Base-by-base conservation (phyloP, 2,329 filamentous ascomycete species). In the Byssoonygena ceratinophila region DNA sequence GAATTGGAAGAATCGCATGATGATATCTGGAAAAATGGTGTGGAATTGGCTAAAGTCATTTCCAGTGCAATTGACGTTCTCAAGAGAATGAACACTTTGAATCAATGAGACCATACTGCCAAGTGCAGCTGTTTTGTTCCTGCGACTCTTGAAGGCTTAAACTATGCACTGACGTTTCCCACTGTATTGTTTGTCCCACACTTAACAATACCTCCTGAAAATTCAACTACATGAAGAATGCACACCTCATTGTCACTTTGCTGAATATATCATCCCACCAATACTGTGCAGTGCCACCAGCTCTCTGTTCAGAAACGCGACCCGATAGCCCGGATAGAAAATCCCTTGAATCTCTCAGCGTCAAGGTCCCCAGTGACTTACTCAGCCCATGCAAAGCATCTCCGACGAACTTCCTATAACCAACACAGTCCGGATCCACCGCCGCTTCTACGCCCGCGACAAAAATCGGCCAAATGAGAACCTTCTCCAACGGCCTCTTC, bases 1-100 rank as follows among this genome's bases (percentile, higher is more conserved):
- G 62, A 66, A 53, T 59, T 74, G 27, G 57, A 60, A 25, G 70
- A 68, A 9, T 54, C 58, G 18, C 71, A 74, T 62, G 65, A 73
- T 56, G 68, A 71, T 16, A 63, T 69, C 7, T 74, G 71, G 71
- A 57, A 59, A 22, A 61, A 66, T 32, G 70, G 71, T 2, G 61
- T 64, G 16, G 68, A 70, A 54, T 57, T 74, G 57, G 70, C 68
- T 11, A 62, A 59, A 34, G 66, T 66, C 2, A 64, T 74, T 46
- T 52, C 59, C 4, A 61, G 57, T 40, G 60, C 67, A 3, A 58
- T 71, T 46, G 55, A 59, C 16, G 60, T 63, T 56, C 23, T 71
- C 9, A 50, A 57, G 50, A 53, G 56, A n/a, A 59, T 65, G 59
- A 56, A 52, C 22, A 20, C 18, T 18, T 22, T 22, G 14, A 16